Evolutionary conservation across 305 asterid species (phyloP), one percentile per base, ranked within the genome.

Genomic region (Lippia alba): DNA sequence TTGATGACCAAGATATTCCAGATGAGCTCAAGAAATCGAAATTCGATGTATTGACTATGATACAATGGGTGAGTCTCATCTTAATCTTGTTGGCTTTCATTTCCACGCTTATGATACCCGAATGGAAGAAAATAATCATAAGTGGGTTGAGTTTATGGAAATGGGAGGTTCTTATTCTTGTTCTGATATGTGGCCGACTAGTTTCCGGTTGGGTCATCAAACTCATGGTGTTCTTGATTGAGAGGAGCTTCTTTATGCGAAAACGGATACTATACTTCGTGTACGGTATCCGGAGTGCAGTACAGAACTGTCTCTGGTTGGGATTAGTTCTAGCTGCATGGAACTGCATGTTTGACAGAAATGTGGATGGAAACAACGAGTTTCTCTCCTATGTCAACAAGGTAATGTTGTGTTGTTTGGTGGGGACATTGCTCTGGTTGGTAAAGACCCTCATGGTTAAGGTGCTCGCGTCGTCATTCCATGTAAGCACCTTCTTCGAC

Each of bases 151-250:
- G 56, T 16, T 45, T 76, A 11, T 76, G 84, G 84, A 80, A 80
- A 61, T 80, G 84, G 84, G 76, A 76, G 56, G 72, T 79, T 12
- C 72, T 82, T 41, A 56, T 79, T 24, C 73, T 77, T 36, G 78
- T 82, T 14, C 44, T 79, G 20, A 82, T 82, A 24, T 79, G 84
- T 69, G 86, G 84, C 64, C 72, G 79, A 67, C 63, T 82, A 71
- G 77, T 79, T 49, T 76, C 84, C 0, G 84, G 80, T 34, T 82
- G 78, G 86, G 80, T 69, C 36, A 66, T 82, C 55, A 58, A 76
- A 41, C 54, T 82, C 41, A 66, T 72, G 6, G 84, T 82, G 7
- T 79, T 82, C 74, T 67, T 56, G 10, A 60, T 72, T 9, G 84
- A 82, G 64, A 69, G 78, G 50, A 77, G 60, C 66, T 76, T 82